Base-by-base conservation (phyloP, 2,329 filamentous ascomycete genomes). In the Cladosporium sp. region DNA sequence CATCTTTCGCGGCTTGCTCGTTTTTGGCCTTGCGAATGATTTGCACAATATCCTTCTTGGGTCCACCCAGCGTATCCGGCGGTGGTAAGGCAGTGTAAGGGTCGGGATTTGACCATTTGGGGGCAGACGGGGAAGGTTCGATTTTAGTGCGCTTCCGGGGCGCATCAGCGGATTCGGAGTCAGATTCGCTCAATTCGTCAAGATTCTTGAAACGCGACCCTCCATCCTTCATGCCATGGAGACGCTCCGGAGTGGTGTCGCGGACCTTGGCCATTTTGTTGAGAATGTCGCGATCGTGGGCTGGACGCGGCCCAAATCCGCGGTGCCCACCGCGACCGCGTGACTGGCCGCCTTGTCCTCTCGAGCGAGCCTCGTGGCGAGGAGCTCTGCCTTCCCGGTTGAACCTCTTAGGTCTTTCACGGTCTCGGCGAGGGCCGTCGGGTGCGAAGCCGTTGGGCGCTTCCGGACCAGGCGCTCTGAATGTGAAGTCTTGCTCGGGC, bases 31-130 rank as follows among this genome's bases (percentile, higher is more conserved):
- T 96, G 61, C 91, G 85, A 61, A 97, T 96, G 56, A 95, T 71
- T 63, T 95, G 88, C 34, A 97, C 88, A 37, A 96, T 85, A 59
- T 96, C 90, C 60, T 83, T 85, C 69, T 86, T 89, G 71, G 93
- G 95, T 16, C 80, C 79, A 37, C 81, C 77, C 4, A 75, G 77
- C 51, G 90, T 86, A 58, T 91, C 86, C 0, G 84, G 81, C 6
- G 89, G 90, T 8, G 92, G 92, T 9, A 95, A 75, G 2, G 83
- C 87, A 5, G 89, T 95, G 70, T 97, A 96, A 0, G 91, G 90
- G 67, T 97, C 92, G 3, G 92, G 91, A 61, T 97, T 97, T 4
- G 90, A 95, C 92, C 92, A 97, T 68, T 87, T 90, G 3, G 90
- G 89, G 18, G 55, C 65, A 34, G 52, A 55, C 9, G 54, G 41